A percentile compares a stretch with the other conserved stretches of the same genome.
These are phyloP conservation scores for Fusarium tupiense DNA, from an alignment of 2,329 filamentous ascomycete species.

Conservation along the genomic window DNA sequence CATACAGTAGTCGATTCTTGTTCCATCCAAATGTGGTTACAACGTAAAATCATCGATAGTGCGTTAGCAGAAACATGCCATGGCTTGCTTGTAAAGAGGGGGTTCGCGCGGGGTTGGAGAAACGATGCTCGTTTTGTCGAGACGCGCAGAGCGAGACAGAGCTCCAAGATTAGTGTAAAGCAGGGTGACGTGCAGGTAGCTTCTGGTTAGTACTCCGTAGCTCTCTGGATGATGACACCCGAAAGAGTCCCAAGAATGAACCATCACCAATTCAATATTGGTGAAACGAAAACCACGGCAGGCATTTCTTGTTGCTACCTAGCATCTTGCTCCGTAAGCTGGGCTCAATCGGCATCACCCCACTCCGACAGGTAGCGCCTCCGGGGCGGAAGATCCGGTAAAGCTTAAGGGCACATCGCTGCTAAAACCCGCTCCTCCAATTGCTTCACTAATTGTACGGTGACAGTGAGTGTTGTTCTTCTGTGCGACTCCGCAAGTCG, in stretches of 20 bases:
- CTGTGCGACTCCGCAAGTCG: neutral
- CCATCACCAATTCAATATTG: neutral
- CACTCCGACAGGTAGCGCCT: conserved; percentile 17
- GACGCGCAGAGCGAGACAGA: neutral
- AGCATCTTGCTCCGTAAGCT: conserved; percentile 10
- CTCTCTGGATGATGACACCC: conserved; percentile 27
- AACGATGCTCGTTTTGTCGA: neutral
- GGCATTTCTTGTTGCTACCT: neutral
- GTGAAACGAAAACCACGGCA: conserved; percentile 1
- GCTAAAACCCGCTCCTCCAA: neutral
- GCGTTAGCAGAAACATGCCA: neutral
- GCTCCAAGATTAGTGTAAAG: neutral
- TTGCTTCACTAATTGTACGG: neutral
- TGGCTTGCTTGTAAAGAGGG: conserved; percentile 10
- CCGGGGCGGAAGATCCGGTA: conserved; percentile 41
- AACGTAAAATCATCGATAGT: neutral
- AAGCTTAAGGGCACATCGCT: conserved; percentile 23
- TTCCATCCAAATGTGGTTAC: conserved; percentile 4
- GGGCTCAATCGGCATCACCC: conserved; percentile 21
- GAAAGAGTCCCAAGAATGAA: neutral
- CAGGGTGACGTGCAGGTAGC: conserved; percentile 28
- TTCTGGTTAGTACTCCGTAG: neutral
- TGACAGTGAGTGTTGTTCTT: neutral
- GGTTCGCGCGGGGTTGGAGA: conserved; percentile 18
- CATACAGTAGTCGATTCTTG: neutral